Evolutionary conservation across 2,329 filamentous ascomycete genomes (phyloP).

Genomic region (Ceratocystiopsis minuta): DNA sequence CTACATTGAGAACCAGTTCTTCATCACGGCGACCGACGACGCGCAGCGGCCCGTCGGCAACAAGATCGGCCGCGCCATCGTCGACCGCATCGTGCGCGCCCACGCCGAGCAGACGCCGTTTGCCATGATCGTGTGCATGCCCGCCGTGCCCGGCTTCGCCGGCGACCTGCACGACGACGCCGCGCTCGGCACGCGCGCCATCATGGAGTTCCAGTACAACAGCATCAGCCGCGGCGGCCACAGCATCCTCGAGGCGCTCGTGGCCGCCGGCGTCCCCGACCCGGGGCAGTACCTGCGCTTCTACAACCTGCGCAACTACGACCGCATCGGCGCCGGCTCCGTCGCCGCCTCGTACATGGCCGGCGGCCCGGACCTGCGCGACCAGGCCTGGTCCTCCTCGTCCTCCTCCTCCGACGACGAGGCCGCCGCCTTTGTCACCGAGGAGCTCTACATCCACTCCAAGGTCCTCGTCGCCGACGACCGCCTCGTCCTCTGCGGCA

Average conservation of each 20-base stretch:
- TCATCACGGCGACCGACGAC: conserved; percentile 63
- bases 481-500: conserved; percentile 63
- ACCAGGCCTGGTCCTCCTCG: conserved; percentile 28
- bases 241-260: conserved; percentile 58
- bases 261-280: conserved; percentile 44
- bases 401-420: conserved; percentile 17
- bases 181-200: conserved; percentile 59
- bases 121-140: conserved; percentile 61
- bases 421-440: conserved; percentile 39
- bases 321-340: conserved; percentile 72
- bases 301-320: conserved; percentile 72
- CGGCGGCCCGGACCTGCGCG: conserved; percentile 48
- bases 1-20: conserved; percentile 78
- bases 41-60: conserved; percentile 57
- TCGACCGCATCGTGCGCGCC: conserved; percentile 58
- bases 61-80: conserved; percentile 61
- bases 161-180: conserved; percentile 59
- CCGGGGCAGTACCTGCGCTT: conserved; percentile 61
- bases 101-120: conserved; percentile 47
- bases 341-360: conserved; percentile 75
- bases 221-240: conserved; percentile 61
- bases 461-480: conserved; percentile 72
- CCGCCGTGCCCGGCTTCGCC: conserved; percentile 65
- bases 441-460: conserved; percentile 45
- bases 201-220: conserved; percentile 78